phyloP scores from a whole-genome alignment of 1,284 basidiomycete species.

The Pisolithus thermaeus region DNA sequence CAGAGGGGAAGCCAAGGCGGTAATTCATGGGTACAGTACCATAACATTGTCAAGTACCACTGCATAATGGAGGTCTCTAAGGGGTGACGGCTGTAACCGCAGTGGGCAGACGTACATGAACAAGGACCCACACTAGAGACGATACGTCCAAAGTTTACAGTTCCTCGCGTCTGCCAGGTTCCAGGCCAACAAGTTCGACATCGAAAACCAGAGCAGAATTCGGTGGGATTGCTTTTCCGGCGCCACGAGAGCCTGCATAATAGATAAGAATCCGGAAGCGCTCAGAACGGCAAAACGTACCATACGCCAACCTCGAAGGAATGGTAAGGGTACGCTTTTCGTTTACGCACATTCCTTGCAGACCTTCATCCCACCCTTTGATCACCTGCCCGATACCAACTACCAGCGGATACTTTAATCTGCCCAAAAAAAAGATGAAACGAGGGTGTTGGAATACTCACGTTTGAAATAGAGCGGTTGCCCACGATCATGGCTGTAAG shows the following conservation, averaged over 20 bases:
- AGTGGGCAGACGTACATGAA: too few relatives aligned
- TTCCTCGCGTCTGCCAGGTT: constrained; percentile 34
- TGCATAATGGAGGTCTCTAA: background rate
- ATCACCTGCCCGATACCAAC: constrained; percentile 81
- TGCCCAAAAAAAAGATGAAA: background rate
- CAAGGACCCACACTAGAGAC: too few relatives aligned
- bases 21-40: background rate
- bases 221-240: constrained; percentile 75
- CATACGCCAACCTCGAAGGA: constrained; percentile 74
- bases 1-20: constrained; percentile 16
- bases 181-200: constrained; percentile 67
- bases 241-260: constrained; percentile 62
- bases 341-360: constrained; percentile 79
- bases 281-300: constrained; percentile 39
- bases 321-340: constrained; percentile 93
- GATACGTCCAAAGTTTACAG: constrained; percentile 20
- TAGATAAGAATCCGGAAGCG: background rate
- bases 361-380: constrained; percentile 76
- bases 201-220: constrained; percentile 86
- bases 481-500: constrained; percentile 55
- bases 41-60: background rate
- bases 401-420: constrained; percentile 22
- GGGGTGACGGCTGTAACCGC: background rate
- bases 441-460: constrained; percentile 29
- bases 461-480: constrained; percentile 64